A percentile compares a stretch with the other conserved stretches of the same genome.
Conservation (phyloP, 1,284 basidiomycete genomes). For the Athelia sp. region DNA sequence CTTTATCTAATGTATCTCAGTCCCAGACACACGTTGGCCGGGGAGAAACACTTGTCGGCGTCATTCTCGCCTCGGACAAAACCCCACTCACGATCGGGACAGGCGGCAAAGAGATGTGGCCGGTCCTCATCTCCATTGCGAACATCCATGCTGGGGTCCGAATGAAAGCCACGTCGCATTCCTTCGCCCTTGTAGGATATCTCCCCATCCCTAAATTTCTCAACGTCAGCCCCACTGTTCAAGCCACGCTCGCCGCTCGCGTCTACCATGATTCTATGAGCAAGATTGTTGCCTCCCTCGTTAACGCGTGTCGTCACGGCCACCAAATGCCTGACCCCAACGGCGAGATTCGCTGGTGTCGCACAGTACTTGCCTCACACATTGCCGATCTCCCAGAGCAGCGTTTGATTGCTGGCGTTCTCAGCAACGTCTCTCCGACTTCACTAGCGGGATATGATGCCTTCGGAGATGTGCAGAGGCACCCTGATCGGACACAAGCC, state of each 20-base stretch:
- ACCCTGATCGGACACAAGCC: neutral
- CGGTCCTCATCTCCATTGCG: neutral
- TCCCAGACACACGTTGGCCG: neutral
- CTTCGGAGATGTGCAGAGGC: neutral
- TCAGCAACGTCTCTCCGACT: neutral
- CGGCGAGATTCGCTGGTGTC: neutral
- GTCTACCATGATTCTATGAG: conserved; percentile 8
- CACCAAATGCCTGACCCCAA: conserved; percentile 3
- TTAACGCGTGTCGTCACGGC: neutral
- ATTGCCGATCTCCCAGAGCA: conserved; percentile 7
- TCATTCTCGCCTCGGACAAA: conserved; percentile 3
- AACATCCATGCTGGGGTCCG: neutral
- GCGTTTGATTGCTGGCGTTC: conserved; percentile 1
- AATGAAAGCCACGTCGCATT: conserved; percentile 1
- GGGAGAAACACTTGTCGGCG: neutral
- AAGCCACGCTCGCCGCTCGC: conserved; percentile 2
- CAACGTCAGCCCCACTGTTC: neutral
- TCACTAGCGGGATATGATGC: neutral
- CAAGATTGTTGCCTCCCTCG: neutral
- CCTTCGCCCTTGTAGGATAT: neutral
- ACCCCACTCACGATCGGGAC: conserved; percentile 3
- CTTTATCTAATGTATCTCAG: neutral
- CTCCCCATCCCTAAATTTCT: conserved; percentile 4
- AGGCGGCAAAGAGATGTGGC: conserved; percentile 1
- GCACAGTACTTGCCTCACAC: conserved; percentile 3